These are phyloP conservation scores for Jaapia argillacea DNA, from an alignment of 768 basidiomycete genomes.

Conservation along the genomic window DNA sequence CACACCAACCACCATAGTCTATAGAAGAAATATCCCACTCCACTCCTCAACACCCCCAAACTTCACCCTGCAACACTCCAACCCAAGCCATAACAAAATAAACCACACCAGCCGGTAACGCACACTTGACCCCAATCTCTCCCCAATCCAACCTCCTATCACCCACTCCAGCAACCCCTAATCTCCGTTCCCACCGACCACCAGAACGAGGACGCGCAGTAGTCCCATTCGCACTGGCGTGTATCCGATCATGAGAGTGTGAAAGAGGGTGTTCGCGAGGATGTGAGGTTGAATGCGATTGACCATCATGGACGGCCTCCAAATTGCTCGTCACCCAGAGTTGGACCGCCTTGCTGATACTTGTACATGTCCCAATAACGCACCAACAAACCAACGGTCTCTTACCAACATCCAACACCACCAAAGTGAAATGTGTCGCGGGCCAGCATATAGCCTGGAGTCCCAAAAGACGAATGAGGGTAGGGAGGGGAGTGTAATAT, in stretches of 20 bases:
- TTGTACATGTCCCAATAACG: constrained; percentile 82
- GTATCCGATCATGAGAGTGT: background rate
- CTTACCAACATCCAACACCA: constrained; percentile 52
- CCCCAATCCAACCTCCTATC: constrained; percentile 75
- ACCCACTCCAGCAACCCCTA: constrained; percentile 15
- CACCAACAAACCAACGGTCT: constrained; percentile 88
- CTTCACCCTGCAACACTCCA: constrained; percentile 31
- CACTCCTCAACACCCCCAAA: constrained; percentile 12
- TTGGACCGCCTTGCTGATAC: constrained; percentile 72
- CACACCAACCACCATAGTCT: too few relatives aligned
- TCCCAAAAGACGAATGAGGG: constrained; percentile 84
- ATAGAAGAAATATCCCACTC: too few relatives aligned
- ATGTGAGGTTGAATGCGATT: constrained; percentile 6
- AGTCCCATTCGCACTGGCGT: background rate
- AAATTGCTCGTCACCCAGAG: constrained; percentile 97
- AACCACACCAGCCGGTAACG: constrained; percentile 60
- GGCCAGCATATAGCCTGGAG: constrained; percentile 89
- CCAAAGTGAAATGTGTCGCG: constrained; percentile 75
- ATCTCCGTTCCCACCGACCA: constrained; percentile 12
- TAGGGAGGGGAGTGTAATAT: constrained; percentile 83
- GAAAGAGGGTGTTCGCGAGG: background rate
- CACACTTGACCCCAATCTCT: constrained; percentile 57
- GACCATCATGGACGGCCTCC: constrained; percentile 13
- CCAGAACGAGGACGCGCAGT: constrained; percentile 5
- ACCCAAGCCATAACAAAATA: constrained; percentile 81